Conservation (phyloP, 2,329 filamentous ascomycete genomes). For the Colletotrichum karsti region DNA sequence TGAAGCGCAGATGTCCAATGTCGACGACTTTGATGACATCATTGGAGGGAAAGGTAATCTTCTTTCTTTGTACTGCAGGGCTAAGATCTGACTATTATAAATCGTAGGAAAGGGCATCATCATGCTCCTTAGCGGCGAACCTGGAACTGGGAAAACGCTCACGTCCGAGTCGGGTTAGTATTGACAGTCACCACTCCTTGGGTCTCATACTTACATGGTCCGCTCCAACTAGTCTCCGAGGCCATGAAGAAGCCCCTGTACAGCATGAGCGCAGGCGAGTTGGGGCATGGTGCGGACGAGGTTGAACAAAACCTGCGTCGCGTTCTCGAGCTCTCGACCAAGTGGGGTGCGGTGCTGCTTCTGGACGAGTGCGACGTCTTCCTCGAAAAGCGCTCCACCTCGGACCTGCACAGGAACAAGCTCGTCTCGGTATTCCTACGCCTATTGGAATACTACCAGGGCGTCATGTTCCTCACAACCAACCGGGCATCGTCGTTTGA, state of each 20-base stretch:
- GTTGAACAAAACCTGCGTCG: not conserved
- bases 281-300: not conserved
- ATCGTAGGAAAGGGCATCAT: not conserved
- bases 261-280: not conserved
- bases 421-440: not conserved
- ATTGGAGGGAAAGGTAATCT: not conserved
- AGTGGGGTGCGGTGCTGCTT: not conserved
- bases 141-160: not conserved
- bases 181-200: too few species aligned
- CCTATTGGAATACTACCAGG: not conserved
- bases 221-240: not conserved
- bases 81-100: too few species aligned
- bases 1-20: not conserved
- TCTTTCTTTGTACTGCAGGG: not conserved
- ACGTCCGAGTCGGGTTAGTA: not conserved
- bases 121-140: not conserved
- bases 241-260: not conserved
- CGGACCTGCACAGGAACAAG: not conserved
- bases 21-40: not conserved
- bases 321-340: not conserved
- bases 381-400: not conserved
- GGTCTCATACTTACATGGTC: rapidly evolving
- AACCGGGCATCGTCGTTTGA: not conserved
- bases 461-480: not conserved
- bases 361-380: not conserved